Conservation (phyloP, 2,329 filamentous ascomycete genomes). For the Xylaria multiplex region DNA sequence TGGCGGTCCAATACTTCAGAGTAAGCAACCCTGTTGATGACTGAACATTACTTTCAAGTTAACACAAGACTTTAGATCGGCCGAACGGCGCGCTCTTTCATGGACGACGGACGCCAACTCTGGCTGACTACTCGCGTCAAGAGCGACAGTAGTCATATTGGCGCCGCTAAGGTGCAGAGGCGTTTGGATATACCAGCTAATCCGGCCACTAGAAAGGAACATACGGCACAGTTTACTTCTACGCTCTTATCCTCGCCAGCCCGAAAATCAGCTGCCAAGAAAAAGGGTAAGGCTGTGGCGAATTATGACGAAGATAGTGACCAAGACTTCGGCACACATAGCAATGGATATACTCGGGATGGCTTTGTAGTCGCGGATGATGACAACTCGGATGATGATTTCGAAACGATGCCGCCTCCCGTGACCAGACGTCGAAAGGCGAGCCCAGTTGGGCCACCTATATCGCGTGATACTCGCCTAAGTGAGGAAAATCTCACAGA, state of each 20-base stretch:
- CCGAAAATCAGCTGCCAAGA: slow-evolving; percentile 50
- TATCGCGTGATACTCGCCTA: slow-evolving; percentile 65
- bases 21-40: slow-evolving; percentile 54
- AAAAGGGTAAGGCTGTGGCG: slow-evolving; percentile 50
- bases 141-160: slow-evolving; percentile 49
- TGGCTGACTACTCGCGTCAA: slow-evolving; percentile 53
- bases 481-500: slow-evolving; percentile 60
- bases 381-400: slow-evolving; percentile 57
- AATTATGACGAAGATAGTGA: slow-evolving; percentile 52
- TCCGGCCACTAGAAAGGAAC: slow-evolving; percentile 43
- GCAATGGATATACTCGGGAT: slow-evolving; percentile 58
- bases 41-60: slow-evolving; percentile 37
- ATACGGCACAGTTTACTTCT: slow-evolving; percentile 49
- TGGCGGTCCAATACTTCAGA: slow-evolving; percentile 78
- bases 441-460: slow-evolving; percentile 64
- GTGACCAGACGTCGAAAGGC: slow-evolving; percentile 52
- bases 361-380: slow-evolving; percentile 52
- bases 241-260: slow-evolving; percentile 66
- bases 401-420: slow-evolving; percentile 54
- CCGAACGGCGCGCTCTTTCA: slow-evolving; percentile 54
- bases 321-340: slow-evolving; percentile 51
- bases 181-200: slow-evolving; percentile 52
- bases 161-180: slow-evolving; percentile 49
- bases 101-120: slow-evolving; percentile 58
- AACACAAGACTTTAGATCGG: slow-evolving; percentile 52